Conservation (phyloP, 495 filamentous ascomycete genomes). For the Polyplosphaeria fusca region DNA sequence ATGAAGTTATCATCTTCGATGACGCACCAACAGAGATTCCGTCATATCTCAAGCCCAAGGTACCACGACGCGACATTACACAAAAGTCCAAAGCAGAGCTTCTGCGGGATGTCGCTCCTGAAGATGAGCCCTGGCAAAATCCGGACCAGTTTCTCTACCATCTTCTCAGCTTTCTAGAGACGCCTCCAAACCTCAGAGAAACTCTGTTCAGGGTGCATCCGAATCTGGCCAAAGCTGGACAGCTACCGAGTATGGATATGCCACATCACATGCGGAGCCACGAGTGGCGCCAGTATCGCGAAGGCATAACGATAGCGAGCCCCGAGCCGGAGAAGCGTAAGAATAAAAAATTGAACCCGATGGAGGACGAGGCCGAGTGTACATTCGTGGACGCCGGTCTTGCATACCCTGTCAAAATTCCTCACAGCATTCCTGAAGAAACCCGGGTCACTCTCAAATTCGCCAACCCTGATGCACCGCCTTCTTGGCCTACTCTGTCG, state of each 20-base stretch:
- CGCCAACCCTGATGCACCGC: slow-evolving; percentile 29
- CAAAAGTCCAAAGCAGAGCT: slow-evolving; percentile 17
- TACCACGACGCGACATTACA: slow-evolving; percentile 8
- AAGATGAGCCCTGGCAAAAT: slow-evolving; percentile 62
- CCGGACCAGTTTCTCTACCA: slow-evolving; percentile 70
- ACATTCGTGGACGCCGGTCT: slow-evolving; percentile 62
- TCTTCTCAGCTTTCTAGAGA: slow-evolving; percentile 70
- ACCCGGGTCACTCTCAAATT: slow-evolving; percentile 67
- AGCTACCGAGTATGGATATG: slow-evolving; percentile 69
- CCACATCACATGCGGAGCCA: slow-evolving; percentile 66
- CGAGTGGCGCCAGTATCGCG: slow-evolving; percentile 68
- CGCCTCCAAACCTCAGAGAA: slow-evolving; percentile 68
- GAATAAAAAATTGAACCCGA: background rate
- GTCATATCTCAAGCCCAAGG: background rate
- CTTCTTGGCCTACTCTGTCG: slow-evolving; percentile 17
- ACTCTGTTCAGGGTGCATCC: slow-evolving; percentile 67
- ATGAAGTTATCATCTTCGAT: slow-evolving; percentile 73
- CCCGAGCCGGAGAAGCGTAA: background rate
- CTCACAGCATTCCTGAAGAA: slow-evolving; percentile 52
- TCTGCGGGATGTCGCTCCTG: slow-evolving; percentile 43
- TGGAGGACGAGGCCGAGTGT: background rate
- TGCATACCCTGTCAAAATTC: slow-evolving; percentile 43
- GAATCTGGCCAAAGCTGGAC: slow-evolving; percentile 61
- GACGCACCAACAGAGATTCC: slow-evolving; percentile 46
- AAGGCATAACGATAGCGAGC: slow-evolving; percentile 57